Base-by-base conservation (phyloP, 768 basidiomycete species). In the Kwoniella pini region DNA sequence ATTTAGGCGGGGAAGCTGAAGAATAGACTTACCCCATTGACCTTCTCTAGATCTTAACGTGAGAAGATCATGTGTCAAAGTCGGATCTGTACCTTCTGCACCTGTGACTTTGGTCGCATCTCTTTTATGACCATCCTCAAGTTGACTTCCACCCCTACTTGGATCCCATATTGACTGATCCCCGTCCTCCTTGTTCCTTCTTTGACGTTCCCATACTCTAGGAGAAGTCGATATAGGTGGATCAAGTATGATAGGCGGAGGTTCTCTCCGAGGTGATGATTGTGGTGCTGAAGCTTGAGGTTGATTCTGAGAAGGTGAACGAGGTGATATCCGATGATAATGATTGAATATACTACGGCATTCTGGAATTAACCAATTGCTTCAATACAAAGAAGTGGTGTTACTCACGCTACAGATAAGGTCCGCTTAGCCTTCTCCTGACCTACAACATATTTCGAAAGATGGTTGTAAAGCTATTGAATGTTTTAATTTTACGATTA, bases 341-440 rank as follows among this genome's bases (percentile, higher is more conserved):
- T 96, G 94, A 69, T 96, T 95, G 83, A 87, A 96, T 1, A 95
- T 91, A 30, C 92, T 95, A 72, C 7, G 24, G 26, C 11, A 27
- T 24, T 26, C 24, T 13, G 19, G 11, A 24, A 13, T 12, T 12
- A 7, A 46, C 7, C 19, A 15, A 50, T 50, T 13, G 17, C 27
- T 1, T 30, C 26, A 7, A 33, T 17, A 24, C 5, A n/a, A 33
- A 26, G 44, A 28, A 50, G 27, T 15, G 40, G 40, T 42, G 28
- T 10, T 39, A 85, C 91, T 76, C 79, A 92, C 91, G 93, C 94
- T 46, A 97, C 94, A 36, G 91, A 89, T 30, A 97, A 84, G 22
- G 90, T 87, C 74, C 92, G 91, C 84, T 98, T 98, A 2, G 94
- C 93, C 60, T 83, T 84, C 67, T 90, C 88, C 76, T 98, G 94